Percentiles rank a stretch among this genome's conserved stretches.
Evolutionary conservation across 495 filamentous ascomycete species (phyloP).

Genomic region (Aspergillus ostianus): DNA sequence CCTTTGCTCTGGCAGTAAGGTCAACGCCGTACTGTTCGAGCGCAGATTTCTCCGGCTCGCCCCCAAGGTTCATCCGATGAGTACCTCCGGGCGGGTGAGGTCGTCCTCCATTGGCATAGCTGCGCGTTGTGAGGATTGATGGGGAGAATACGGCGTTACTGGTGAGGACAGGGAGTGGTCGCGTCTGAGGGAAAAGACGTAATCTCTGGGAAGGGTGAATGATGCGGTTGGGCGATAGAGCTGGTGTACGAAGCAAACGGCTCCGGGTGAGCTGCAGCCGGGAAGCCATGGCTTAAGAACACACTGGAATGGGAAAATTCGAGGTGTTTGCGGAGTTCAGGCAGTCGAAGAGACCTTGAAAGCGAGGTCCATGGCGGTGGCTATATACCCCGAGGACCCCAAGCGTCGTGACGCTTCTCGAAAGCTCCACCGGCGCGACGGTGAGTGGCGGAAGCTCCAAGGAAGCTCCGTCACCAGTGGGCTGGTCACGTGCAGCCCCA

Average conservation of each 20-base stretch:
- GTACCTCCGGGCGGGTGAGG: conserved; percentile 89
- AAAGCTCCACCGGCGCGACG: conserved; percentile 37
- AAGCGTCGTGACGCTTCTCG: conserved; percentile 41
- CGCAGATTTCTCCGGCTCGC: conserved; percentile 75
- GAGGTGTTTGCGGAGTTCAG: not conserved
- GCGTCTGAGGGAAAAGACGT: conserved; percentile 21
- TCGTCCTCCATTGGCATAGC: conserved; percentile 74
- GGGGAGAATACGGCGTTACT: conserved; percentile 7
- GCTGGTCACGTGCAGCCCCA: conserved; percentile 32
- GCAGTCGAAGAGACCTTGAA: not conserved
- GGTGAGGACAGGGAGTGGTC: conserved; percentile 15
- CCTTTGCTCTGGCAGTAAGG: conserved; percentile 79
- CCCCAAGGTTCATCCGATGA: conserved; percentile 86
- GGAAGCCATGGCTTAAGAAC: conserved; percentile 31
- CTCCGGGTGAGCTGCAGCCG: conserved; percentile 36
- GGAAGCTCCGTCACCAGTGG: conserved; percentile 33
- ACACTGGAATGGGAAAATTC: not conserved
- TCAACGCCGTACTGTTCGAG: conserved; percentile 90
- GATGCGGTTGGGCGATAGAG: conserved; percentile 20
- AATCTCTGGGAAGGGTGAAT: conserved; percentile 23
- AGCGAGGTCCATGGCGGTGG: not conserved
- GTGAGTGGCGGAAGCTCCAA: conserved; percentile 35
- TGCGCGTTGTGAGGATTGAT: conserved; percentile 34
- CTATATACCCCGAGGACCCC: conserved; percentile 23
- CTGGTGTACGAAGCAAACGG: conserved; percentile 30